Base-by-base conservation (phyloP, 768 basidiomycete genomes). In the Mycena albidolilacea region DNA sequence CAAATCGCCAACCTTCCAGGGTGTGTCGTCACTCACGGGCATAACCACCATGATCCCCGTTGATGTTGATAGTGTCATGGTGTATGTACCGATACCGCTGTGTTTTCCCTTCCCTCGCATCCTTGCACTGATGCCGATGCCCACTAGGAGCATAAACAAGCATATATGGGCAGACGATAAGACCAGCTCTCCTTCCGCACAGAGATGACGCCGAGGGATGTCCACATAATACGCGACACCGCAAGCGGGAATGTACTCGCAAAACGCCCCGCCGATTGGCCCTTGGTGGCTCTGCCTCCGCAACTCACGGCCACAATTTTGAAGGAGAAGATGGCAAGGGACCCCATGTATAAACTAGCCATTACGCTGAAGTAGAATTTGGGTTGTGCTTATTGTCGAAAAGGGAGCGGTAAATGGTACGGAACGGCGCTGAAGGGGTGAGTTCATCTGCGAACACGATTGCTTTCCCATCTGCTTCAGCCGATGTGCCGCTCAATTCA, bases 261-360 rank as follows among this genome's bases (percentile, higher is more conserved):
- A 41, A 62, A 60, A n/a, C 60, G 60, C 48, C 30, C 60, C 41
- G 60, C 61, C 41, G 61, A 69, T 44, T 69, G 68, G 68, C 60
- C 60, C 41, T 35, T 63, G 52, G 41, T 69, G 35, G 68, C 68
- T 50, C 68, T 61, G 60, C 61, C 60, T 43, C 68, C 68, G 61
- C 60, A 63, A 50, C 61, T 69, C 39, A 61, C 68, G 38, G 68
- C 68, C 41, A 69, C 68, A 23, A 69, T 69, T 63, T 69, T 69
- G 68, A 69, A 63, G 68, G 68, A 69, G 52, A 69, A 69, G 68
- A 63, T 69, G 23, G 68, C 48, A 37, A 55, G 68, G 68, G 68
- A 69, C 19, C 11, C 60, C 60, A 69, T 57, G 23, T 69, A 69
- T 21, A 11, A 50, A 41, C 7, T 60, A 39, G 61, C 67, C 21